A percentile compares a stretch with the other conserved stretches of the same genome.
phyloP scores from a whole-genome alignment of 2,329 filamentous ascomycete genomes.

The Helotiales sp. region DNA sequence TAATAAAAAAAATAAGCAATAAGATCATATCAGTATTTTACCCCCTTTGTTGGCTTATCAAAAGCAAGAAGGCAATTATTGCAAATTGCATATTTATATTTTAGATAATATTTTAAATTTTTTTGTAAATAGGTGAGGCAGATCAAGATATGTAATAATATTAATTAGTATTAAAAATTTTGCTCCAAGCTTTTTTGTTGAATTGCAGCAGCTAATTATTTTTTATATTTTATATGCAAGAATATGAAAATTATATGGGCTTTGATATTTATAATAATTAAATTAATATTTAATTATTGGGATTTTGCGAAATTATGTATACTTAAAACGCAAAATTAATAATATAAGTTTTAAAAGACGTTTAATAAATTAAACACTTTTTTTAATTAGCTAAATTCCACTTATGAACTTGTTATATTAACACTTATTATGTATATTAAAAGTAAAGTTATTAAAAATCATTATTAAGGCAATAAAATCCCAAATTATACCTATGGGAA shows the following conservation, averaged over 20 bases:
- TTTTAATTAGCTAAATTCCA: constrained; percentile 5
- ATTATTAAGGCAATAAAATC: constrained; percentile 33
- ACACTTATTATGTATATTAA: constrained; percentile 34
- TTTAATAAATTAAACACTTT: constrained; percentile 26
- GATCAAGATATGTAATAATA: constrained; percentile 20
- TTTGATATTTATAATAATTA: constrained; percentile 25
- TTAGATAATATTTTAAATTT: constrained; percentile 32
- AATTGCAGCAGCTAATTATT: constrained; percentile 18
- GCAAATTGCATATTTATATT: constrained; percentile 45
- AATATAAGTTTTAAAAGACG: constrained; percentile 29
- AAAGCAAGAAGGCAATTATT: constrained; percentile 41
- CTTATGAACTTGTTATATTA: not conserved
- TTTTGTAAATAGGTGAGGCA: constrained; percentile 25
- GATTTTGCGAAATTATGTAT: constrained; percentile 20
- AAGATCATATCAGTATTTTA: constrained; percentile 38
- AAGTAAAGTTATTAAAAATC: constrained; percentile 34
- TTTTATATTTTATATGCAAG: constrained; percentile 23
- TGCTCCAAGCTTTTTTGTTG: constrained; percentile 17
- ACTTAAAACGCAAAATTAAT: constrained; percentile 16
- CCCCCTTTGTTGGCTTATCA: constrained; percentile 29
- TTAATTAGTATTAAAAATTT: constrained; percentile 18
- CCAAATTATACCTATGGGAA: constrained; percentile 20
- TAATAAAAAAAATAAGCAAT: constrained; percentile 40
- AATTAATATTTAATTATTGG: constrained; percentile 20
- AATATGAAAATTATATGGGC: constrained; percentile 26